Conservation (phyloP, 2,329 filamentous ascomycete species). For the Aspergillus aculeatus region DNA sequence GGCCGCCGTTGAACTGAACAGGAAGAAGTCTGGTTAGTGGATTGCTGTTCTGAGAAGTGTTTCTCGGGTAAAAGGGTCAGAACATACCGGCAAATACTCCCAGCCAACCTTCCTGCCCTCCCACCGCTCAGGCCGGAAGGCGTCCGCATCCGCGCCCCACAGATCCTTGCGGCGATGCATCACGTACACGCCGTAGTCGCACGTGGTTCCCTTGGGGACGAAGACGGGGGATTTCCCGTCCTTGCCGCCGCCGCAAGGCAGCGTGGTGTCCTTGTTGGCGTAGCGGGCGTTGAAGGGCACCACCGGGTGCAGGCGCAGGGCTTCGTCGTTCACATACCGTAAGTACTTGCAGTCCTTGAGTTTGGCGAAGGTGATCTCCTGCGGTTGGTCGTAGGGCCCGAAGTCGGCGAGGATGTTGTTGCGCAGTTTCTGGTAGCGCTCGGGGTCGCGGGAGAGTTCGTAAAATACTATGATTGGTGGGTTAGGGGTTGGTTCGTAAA, state of each 20-base stretch:
- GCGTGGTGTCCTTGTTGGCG: conserved; percentile 38
- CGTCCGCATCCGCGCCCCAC: conserved; percentile 45
- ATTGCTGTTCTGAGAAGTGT: neutral
- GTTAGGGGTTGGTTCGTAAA: too few relatives aligned
- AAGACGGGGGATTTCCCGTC: conserved; percentile 60
- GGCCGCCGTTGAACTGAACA: conserved; percentile 35
- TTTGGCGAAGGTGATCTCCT: too few relatives aligned
- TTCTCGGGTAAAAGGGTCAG: neutral
- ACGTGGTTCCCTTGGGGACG: conserved; percentile 61
- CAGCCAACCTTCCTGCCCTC: conserved; percentile 15
- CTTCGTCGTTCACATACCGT: too few relatives aligned
- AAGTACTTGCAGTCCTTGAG: too few relatives aligned
- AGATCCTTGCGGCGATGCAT: conserved; percentile 67
- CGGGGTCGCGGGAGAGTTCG: too few relatives aligned
- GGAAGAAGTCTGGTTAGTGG: conserved; percentile 27
- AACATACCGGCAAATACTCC: too few relatives aligned
- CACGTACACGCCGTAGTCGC: conserved; percentile 65
- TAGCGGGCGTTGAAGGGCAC: conserved; percentile 44
- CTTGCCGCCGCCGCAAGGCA: conserved; percentile 57
- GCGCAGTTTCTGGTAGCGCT: too few relatives aligned
- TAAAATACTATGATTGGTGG: too few relatives aligned
- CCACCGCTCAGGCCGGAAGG: conserved; percentile 52
- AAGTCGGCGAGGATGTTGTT: too few relatives aligned
- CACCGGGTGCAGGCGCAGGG: conserved; percentile 42
- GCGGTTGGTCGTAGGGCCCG: too few relatives aligned